Conservation (phyloP, 345 rosid species). For the Clausena lansium region DNA sequence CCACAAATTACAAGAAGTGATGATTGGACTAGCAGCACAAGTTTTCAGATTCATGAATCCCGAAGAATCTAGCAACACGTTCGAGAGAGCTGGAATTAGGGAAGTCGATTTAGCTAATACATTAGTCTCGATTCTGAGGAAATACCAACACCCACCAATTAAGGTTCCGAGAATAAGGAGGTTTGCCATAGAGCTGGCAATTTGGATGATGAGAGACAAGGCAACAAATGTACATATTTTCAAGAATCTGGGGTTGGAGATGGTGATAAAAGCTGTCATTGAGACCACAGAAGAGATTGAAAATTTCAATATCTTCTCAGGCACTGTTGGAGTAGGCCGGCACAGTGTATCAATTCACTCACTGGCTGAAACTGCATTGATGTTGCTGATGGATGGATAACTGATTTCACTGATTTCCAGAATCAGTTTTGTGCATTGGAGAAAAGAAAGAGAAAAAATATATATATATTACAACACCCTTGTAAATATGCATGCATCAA, state of each 20-base stretch:
- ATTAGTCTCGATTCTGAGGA: conserved; percentile 50
- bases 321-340: conserved; percentile 65
- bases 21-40: conserved; percentile 66
- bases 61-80: conserved; percentile 45
- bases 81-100: conserved; percentile 42
- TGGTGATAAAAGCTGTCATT: conserved; percentile 49
- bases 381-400: conserved; percentile 33
- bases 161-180: conserved; percentile 82
- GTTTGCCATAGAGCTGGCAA: conserved; percentile 70
- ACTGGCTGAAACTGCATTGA: conserved; percentile 54
- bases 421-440: no score
- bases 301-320: conserved; percentile 77
- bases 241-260: conserved; percentile 47
- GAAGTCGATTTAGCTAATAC: conserved; percentile 48
- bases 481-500: conserved; percentile 3
- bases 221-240: conserved; percentile 29
- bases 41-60: conserved; percentile 57
- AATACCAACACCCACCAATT: conserved; percentile 54
- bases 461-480: not conserved
- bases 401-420: not conserved
- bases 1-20: conserved; percentile 82
- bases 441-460: not conserved
- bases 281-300: conserved; percentile 83
- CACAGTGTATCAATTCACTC: conserved; percentile 61
- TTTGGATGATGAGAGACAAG: conserved; percentile 75